Evolutionary conservation across 345 rosid species (phyloP), one percentile per base, ranked within the genome.

Genomic region (Lepidium africanum): DNA sequence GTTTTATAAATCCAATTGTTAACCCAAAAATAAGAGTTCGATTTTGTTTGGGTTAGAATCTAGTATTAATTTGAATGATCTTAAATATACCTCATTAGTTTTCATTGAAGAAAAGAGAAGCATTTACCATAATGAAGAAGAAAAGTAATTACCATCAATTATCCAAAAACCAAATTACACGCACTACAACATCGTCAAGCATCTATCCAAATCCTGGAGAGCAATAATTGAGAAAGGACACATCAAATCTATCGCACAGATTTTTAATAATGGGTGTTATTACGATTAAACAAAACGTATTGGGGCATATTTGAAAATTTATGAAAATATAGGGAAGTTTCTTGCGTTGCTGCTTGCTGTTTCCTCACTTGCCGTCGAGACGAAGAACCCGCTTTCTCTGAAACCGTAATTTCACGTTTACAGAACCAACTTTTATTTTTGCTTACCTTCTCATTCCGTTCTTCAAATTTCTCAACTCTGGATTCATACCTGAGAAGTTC

Each of bases 381-480:
- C 60, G 77, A 73, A 73, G 56, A 66, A 65, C 55, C 72, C 60
- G 68, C 72, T 66, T 12, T 35, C 63, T 47, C 65, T 19, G 27
- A 75, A 69, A 75, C 69, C 41, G 65, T 54, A 54, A 68, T 75
- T 54, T 61, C 65, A 67, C 69, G 73, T 58, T 13, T 30, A 17
- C 52, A 39, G 17, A 64, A 64, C 35, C 5, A 6, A 40, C 16
- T n/a, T n/a, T 38, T 23, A 3, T 8, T 4, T 11, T 17, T 35
- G 19, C 38, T 57, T 16, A 12, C 33, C 6, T 17, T 51, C 55
- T 50, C n/a, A 43, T 16, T 4, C 17, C 1, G 23, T 13, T 42
- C 62, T 67, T 15, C 48, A 35, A 47, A 59, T 60, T 27, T 11
- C 35, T 41, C 60, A 51, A 54, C 60, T 74, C 69, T 60, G 67